Evolutionary conservation across 2,329 filamentous ascomycete genomes (phyloP).

Genomic region (Colletotrichum liriopes): DNA sequence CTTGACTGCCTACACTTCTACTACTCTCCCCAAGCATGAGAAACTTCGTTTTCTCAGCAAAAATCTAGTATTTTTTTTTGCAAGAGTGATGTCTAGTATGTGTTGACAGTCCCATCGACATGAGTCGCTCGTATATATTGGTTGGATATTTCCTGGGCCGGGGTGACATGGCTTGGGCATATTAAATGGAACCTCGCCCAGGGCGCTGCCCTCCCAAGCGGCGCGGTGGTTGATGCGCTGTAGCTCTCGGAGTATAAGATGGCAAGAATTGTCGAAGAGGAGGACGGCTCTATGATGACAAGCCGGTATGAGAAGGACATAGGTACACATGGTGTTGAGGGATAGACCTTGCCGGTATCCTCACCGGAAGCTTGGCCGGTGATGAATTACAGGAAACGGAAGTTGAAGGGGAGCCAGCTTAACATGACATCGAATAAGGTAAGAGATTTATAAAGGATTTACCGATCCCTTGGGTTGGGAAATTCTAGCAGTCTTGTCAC

Average conservation of each 20-base stretch:
- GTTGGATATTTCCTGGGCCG: constrained; percentile 47
- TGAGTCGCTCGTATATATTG: neutral
- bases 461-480: neutral
- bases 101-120: neutral
- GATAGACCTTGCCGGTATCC: neutral
- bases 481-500: neutral
- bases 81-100: too few relatives aligned
- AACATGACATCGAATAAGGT: too few relatives aligned
- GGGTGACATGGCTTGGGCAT: constrained; percentile 47
- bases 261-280: constrained; percentile 46
- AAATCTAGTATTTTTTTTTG: neutral
- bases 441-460: neutral
- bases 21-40: neutral
- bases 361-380: neutral
- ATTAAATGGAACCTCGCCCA: constrained; percentile 47
- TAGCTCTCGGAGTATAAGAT: constrained; percentile 46
- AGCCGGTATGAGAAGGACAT: constrained; percentile 47
- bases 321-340: constrained; percentile 48
- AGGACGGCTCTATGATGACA: constrained; percentile 50
- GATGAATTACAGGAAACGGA: neutral
- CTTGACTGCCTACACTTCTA: neutral
- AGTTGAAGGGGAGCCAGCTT: neutral
- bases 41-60: neutral
- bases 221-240: constrained; percentile 49
- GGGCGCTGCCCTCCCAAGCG: constrained; percentile 45